Base-by-base conservation (phyloP, 2,329 filamentous ascomycete species). In the Venturia carpophila region DNA sequence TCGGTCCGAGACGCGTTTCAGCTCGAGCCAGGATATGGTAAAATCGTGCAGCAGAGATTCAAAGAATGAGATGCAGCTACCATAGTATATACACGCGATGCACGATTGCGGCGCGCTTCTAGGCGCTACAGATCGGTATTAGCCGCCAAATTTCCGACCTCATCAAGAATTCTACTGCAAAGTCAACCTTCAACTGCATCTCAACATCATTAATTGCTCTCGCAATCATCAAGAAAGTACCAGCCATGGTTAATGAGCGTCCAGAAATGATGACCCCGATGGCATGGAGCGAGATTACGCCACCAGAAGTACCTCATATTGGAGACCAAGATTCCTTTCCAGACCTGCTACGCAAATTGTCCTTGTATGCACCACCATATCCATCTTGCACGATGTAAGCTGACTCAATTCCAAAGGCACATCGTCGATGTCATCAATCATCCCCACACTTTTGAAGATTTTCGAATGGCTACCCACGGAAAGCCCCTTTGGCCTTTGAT, bases 391-490 rank as follows among this genome's bases (percentile, higher is more conserved):
- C 13, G 19, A 1, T 10, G 17, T 3, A 37, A 10, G 9, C 27
- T 37, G 43, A 43, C 69, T n/a, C 70, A 30, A 66, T 47, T n/a
- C 37, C 58, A 15, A 58, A 88, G 86, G 64, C 89, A 84, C 72
- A 82, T 90, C 67, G 78, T 82, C 66, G 83, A 86, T 66, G 83
- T 83, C 27, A 80, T 91, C 65, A 80, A 82, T 63, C 76, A 86
- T 58, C 87, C 89, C 19, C 84, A 84, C 71, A 87, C 84, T 17
- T 91, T 91, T 75, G 89, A 92, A 71, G 88, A 91, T 74, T 79
- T 91, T 10, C 81, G 87, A 60, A 88, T 86, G 6, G 88, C 85
- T 1, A 80, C 84, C 6, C 84, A 85, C 34, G 86, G 86, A 1
- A 71, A 71, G 9, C 67, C 81, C 79, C 67, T 84, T 78, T 69